phyloP scores from a whole-genome alignment of 345 rosid species.

The Populus tremula region DNA sequence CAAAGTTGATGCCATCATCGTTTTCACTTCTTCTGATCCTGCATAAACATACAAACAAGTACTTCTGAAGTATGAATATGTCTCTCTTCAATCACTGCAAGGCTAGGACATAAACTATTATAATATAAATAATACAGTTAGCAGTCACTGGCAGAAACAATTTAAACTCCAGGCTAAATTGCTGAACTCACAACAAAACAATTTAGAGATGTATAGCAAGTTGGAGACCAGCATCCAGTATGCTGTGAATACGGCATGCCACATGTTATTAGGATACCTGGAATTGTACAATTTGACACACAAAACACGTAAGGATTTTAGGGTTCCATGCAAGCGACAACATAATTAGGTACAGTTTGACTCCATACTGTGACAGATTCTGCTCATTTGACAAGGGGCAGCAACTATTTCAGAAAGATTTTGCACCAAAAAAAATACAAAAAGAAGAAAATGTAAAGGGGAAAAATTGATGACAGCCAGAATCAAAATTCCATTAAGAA shows the following conservation, averaged over 20 bases:
- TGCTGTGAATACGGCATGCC: not conserved
- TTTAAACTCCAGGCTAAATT: not conserved
- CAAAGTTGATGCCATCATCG: constrained; percentile 48
- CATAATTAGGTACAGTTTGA: not conserved
- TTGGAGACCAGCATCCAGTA: not conserved
- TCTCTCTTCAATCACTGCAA: not conserved
- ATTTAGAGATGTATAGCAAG: not conserved
- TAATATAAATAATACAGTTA: not conserved
- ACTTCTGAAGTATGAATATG: not conserved
- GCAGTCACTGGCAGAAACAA: not conserved
- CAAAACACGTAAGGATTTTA: not conserved
- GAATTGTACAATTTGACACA: not conserved
- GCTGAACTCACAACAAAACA: not conserved
- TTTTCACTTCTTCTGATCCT: constrained; percentile 58
- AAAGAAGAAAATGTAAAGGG: not conserved
- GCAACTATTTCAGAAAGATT: not conserved
- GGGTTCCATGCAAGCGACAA: not conserved
- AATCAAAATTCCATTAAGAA: constrained; percentile 1
- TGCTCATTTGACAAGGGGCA: not conserved
- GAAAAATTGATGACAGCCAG: not conserved
- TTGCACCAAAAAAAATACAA: not conserved
- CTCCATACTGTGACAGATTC: not conserved
- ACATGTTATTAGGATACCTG: not conserved
- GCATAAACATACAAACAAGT: constrained; percentile 18
- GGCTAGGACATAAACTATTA: not conserved